A percentile compares a stretch with the other conserved stretches of the same genome.
Evolutionary conservation across 1,284 basidiomycete species (phyloP).

Genomic region (Ganoderma multipileum): DNA sequence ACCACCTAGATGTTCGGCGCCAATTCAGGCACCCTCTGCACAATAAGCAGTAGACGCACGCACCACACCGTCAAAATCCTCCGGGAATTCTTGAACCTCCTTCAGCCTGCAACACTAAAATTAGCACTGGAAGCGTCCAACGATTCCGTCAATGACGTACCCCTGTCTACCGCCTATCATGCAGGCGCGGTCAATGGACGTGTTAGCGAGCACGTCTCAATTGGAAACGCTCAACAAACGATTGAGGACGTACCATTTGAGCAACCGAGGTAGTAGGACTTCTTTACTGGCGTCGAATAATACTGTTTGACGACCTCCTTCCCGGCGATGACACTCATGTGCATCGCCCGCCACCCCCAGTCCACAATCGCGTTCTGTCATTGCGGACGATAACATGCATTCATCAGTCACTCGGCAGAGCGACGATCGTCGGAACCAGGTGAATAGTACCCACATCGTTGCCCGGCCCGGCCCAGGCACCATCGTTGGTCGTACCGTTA

Average conservation of each 20-base stretch:
- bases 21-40: background rate
- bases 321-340: conserved; percentile 36
- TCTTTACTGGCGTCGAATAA: conserved; percentile 33
- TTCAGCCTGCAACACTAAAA: conserved; percentile 29
- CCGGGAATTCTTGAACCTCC: conserved; percentile 37
- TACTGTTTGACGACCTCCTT: conserved; percentile 38
- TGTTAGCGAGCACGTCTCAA: background rate
- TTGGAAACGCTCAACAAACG: background rate
- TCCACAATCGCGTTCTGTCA: conserved; percentile 40
- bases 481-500: conserved; percentile 26
- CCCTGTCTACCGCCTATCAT: conserved; percentile 37
- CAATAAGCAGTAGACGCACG: conserved; percentile 8
- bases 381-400: background rate
- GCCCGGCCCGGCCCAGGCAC: conserved; percentile 37
- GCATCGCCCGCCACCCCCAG: conserved; percentile 39
- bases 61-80: conserved; percentile 41
- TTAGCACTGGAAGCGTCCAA: background rate
- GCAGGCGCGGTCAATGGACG: background rate
- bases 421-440: background rate
- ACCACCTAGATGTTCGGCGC: conserved; percentile 29
- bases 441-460: conserved; percentile 34
- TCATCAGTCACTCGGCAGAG: background rate
- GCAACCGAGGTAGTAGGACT: conserved; percentile 41
- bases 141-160: conserved; percentile 19
- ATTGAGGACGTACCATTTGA: conserved; percentile 35